A percentile compares a stretch with the other conserved stretches of the same genome.
Evolutionary conservation across 805 yeast genomes (phyloP).

Genomic region (Osmozyma mogii): DNA sequence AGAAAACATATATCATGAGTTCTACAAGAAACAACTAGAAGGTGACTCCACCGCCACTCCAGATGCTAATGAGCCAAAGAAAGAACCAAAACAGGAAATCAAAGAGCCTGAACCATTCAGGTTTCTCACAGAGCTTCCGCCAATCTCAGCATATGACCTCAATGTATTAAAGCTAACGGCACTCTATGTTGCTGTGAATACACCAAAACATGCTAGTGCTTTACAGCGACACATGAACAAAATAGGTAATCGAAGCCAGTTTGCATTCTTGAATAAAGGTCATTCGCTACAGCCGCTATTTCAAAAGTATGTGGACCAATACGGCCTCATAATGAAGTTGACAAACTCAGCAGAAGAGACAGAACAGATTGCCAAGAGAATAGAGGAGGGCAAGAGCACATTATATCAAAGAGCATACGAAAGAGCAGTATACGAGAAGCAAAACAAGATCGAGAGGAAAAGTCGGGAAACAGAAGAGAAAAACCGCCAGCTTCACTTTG

Average conservation of each 20-base stretch:
- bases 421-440: conserved; percentile 49
- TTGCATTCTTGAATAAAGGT: conserved; percentile 52
- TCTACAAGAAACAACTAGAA: conserved; percentile 44
- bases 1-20: conserved; percentile 47
- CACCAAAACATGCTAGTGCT: conserved; percentile 29
- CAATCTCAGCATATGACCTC: conserved; percentile 54
- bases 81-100: not conserved
- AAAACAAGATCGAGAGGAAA: conserved; percentile 26
- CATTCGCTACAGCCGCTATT: conserved; percentile 59
- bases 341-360: too few species aligned
- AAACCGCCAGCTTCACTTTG: conserved; percentile 40
- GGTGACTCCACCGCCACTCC: conserved; percentile 12
- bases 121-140: conserved; percentile 22
- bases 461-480: conserved; percentile 25
- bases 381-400: conserved; percentile 14
- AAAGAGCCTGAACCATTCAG: conserved; percentile 14
- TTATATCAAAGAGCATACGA: conserved; percentile 40
- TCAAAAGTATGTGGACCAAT: conserved; percentile 46
- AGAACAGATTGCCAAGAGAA: conserved; percentile 1
- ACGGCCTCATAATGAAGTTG: conserved; percentile 22
- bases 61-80: conserved; percentile 1
- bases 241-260: conserved; percentile 41
- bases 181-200: conserved; percentile 54
- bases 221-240: conserved; percentile 31
- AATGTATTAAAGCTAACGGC: conserved; percentile 71